These are phyloP conservation scores for Lepiota venenata DNA, from an alignment of 768 basidiomycete genomes.

Conservation along the genomic window DNA sequence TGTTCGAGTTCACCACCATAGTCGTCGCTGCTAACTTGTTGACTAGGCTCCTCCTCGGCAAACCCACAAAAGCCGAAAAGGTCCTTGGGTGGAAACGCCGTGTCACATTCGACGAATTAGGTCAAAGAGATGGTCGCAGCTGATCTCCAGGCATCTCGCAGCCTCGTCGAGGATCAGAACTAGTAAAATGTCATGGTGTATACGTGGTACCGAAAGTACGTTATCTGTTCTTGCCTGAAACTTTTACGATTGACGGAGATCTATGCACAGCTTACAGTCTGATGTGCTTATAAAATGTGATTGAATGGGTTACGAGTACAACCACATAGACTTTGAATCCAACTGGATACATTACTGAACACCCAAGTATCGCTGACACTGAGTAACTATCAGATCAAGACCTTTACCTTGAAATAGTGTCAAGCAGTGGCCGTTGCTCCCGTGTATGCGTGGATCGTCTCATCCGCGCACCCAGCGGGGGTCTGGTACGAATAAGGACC, in stretches of 20 bases:
- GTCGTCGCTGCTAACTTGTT: background rate
- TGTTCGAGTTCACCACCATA: background rate
- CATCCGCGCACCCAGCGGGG: conserved; percentile 55
- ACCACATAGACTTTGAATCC: no score
- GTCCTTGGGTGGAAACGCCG: conserved; percentile 89
- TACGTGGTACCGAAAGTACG: no score
- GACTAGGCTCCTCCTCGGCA: conserved; percentile 64
- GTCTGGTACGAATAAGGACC: conserved; percentile 53
- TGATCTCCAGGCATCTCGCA: conserved; percentile 70
- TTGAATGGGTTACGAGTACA: no score
- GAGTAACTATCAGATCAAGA: no score
- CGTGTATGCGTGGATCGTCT: conserved; percentile 60
- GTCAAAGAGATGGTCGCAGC: conserved; percentile 91
- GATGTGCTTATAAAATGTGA: no score
- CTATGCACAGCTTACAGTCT: no score
- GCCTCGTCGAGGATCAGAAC: conserved; percentile 83
- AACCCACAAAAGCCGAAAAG: conserved; percentile 87
- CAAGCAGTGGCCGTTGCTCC: conserved; percentile 44
- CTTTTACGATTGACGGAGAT: no score
- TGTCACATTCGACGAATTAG: conserved; percentile 77
- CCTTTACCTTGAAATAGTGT: background rate
- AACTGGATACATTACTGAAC: no score
- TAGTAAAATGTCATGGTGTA: conserved; percentile 24
- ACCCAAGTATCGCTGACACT: no score
- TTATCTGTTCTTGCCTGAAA: no score